phyloP scores from a whole-genome alignment of 495 filamentous ascomycete species.

The Penicillium desertorum region DNA sequence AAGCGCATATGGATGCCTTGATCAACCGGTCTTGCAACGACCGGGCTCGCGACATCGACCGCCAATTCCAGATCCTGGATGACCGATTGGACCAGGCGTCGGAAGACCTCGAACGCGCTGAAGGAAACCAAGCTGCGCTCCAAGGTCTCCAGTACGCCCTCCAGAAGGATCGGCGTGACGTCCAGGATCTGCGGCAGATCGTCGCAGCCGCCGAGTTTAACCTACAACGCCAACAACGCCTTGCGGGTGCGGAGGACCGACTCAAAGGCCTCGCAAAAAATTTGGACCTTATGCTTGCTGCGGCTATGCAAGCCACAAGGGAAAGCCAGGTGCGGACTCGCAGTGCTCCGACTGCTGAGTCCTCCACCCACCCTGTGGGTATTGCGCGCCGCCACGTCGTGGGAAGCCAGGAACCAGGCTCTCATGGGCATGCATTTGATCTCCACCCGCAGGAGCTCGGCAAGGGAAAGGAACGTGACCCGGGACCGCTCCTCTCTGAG shows the following conservation, averaged over 20 bases:
- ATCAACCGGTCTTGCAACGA: background rate
- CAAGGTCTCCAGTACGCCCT: background rate
- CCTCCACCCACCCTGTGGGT: background rate
- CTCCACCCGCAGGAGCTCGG: background rate
- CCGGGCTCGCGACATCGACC: background rate
- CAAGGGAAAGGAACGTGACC: background rate
- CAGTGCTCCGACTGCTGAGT: background rate
- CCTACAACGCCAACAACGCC: background rate
- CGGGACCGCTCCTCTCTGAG: background rate
- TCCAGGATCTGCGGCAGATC: background rate
- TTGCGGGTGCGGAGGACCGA: background rate
- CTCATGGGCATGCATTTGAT: background rate
- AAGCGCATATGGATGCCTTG: background rate
- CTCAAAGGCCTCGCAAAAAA: background rate
- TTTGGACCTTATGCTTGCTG: background rate
- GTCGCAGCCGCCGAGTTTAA: background rate
- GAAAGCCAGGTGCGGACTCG: background rate
- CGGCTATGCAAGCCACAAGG: background rate
- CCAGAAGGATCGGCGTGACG: background rate
- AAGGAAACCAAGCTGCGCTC: background rate
- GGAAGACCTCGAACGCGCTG: background rate
- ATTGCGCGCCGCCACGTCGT: background rate
- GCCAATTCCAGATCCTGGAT: background rate
- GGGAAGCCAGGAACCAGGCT: background rate
- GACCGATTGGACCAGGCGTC: background rate